Conservation (phyloP, 306 rosid species). For the Quillaja saponaria region DNA sequence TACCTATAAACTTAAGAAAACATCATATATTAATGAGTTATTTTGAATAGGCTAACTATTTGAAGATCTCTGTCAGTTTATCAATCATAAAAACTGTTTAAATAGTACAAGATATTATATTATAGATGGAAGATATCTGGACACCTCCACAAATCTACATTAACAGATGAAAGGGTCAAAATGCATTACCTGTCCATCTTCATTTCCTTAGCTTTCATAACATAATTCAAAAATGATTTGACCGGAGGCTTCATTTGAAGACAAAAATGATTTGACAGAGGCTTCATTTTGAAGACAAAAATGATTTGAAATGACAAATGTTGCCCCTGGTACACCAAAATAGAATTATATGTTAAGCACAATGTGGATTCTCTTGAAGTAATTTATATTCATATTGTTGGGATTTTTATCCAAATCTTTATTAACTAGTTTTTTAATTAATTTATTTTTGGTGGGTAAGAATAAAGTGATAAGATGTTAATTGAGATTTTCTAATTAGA, state of each 20-base stretch:
- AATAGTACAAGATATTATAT: slow-evolving; percentile 8
- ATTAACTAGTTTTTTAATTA: too few relatives aligned
- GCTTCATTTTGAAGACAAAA: too few relatives aligned
- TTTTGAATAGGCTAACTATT: background rate
- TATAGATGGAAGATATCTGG: slow-evolving; percentile 20
- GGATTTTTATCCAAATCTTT: too few relatives aligned
- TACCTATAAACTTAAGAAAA: slow-evolving; percentile 8
- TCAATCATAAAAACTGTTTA: background rate
- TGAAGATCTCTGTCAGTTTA: background rate
- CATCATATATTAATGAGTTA: slow-evolving; percentile 4
- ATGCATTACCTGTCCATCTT: slow-evolving; percentile 73
- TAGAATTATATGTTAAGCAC: too few relatives aligned
- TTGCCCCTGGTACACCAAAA: too few relatives aligned
- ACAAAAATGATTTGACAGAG: too few relatives aligned
- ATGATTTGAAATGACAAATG: too few relatives aligned
- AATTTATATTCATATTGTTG: too few relatives aligned
- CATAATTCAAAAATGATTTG: slow-evolving; percentile 65
- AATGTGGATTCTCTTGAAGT: too few relatives aligned
- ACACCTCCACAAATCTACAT: slow-evolving; percentile 1
- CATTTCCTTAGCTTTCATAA: slow-evolving; percentile 79
- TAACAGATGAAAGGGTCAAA: slow-evolving; percentile 11
- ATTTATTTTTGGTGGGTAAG: too few relatives aligned
- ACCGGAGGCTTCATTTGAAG: slow-evolving; percentile 58
- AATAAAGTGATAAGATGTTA: too few relatives aligned
- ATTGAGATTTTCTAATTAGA: too few relatives aligned